phyloP scores from a whole-genome alignment of 2,329 filamentous ascomycete species.

The Xenoacremonium recifei region DNA sequence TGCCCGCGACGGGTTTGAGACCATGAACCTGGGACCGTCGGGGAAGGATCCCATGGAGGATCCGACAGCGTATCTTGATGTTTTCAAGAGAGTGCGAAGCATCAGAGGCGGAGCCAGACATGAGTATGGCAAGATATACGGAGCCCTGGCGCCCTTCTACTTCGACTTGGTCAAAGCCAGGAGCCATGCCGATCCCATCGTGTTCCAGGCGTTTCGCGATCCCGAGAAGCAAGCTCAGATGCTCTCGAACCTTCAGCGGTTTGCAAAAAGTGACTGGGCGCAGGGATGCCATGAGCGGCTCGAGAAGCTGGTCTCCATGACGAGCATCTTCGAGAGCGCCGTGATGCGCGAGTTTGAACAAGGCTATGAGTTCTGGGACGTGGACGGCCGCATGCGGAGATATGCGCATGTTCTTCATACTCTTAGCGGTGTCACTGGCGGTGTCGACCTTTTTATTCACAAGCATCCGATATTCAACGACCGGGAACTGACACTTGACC shows the following conservation, averaged over 20 bases:
- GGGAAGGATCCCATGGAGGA: slow-evolving; percentile 52
- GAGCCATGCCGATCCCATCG: slow-evolving; percentile 74
- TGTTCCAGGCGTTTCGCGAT: slow-evolving; percentile 85
- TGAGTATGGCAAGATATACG: slow-evolving; percentile 89
- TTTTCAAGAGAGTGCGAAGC: slow-evolving; percentile 71
- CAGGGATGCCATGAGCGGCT: slow-evolving; percentile 70
- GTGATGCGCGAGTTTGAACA: slow-evolving; percentile 90
- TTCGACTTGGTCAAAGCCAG: slow-evolving; percentile 71
- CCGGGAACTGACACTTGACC: slow-evolving; percentile 62
- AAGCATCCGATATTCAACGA: slow-evolving; percentile 83
- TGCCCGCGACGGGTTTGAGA: slow-evolving; percentile 73
- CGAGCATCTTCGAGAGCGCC: slow-evolving; percentile 83
- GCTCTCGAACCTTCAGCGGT: slow-evolving; percentile 75
- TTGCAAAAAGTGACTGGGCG: slow-evolving; percentile 78
- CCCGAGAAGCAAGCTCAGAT: slow-evolving; percentile 90
- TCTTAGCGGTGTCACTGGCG: slow-evolving; percentile 77
- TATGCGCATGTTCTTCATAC: slow-evolving; percentile 84
- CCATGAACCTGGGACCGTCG: slow-evolving; percentile 57
- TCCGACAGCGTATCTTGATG: slow-evolving; percentile 62
- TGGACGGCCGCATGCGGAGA: slow-evolving; percentile 82
- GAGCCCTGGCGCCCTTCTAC: slow-evolving; percentile 86
- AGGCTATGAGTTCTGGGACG: slow-evolving; percentile 84
- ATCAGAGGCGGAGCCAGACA: slow-evolving; percentile 81
- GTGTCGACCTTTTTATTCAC: slow-evolving; percentile 81
- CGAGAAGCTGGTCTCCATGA: slow-evolving; percentile 71